Percentiles rank a stretch among this genome's conserved stretches.
These are phyloP conservation scores for Candida orba DNA, from an alignment of 805 yeast genomes.

Conservation along the genomic window DNA sequence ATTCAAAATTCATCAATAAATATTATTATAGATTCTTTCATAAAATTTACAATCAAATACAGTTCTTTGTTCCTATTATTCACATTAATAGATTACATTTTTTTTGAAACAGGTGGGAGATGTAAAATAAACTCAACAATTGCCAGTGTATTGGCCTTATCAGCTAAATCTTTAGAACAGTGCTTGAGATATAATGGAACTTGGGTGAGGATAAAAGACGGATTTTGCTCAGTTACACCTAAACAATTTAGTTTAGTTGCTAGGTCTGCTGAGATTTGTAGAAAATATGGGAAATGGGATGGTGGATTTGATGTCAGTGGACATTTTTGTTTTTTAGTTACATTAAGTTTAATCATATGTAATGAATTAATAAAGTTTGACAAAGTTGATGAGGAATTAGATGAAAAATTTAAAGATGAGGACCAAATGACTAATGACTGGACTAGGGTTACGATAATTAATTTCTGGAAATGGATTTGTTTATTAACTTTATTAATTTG, in stretches of 20 bases:
- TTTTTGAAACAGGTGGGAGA: slow-evolving; percentile 28
- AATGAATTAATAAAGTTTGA: slow-evolving; percentile 23
- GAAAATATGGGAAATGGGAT: slow-evolving; percentile 33
- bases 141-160: slow-evolving; percentile 4
- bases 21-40: slow-evolving; percentile 15
- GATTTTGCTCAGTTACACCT: slow-evolving; percentile 13
- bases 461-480: slow-evolving; percentile 11
- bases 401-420: neutral
- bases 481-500: slow-evolving; percentile 32
- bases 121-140: slow-evolving; percentile 18
- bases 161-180: slow-evolving; percentile 1
- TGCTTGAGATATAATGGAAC: slow-evolving; percentile 16
- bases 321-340: slow-evolving; percentile 40
- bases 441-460: slow-evolving; percentile 5
- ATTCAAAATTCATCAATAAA: neutral
- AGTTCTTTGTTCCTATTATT: slow-evolving; percentile 21
- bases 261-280: slow-evolving; percentile 27
- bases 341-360: slow-evolving; percentile 36
- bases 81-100: slow-evolving; percentile 26
- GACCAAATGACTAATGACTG: slow-evolving; percentile 1
- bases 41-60: slow-evolving; percentile 23
- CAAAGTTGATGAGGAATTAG: neutral
- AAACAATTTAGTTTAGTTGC: slow-evolving; percentile 10
- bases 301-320: slow-evolving; percentile 50
- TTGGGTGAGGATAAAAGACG: slow-evolving; percentile 13